Evolutionary conservation across 1,284 basidiomycete genomes (phyloP), one percentile per base, ranked within the genome.

Genomic region (Ganoderma sinense): DNA sequence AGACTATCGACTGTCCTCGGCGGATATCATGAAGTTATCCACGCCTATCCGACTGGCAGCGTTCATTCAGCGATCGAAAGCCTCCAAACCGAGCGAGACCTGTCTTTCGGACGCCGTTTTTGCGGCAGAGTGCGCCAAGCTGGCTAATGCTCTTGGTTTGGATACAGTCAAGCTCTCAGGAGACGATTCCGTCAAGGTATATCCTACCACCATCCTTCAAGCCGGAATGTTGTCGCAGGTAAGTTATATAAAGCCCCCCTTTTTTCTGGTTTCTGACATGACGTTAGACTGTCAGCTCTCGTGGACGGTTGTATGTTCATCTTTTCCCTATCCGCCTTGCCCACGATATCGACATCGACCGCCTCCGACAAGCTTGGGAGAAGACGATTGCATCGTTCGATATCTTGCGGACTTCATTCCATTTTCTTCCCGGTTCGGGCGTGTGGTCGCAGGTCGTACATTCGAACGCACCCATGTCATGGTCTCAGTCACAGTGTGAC

Each of bases 181-280:
- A 14, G 74, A 75, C 10, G 86, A 87, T 65, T 66, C 78, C 33
- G 78, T 84, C 16, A 69, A 75, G 16, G 65, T 85, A 29, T 83
- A 78, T 68, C 83, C 85, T 20, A 82, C 83, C 14, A 87, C 85
- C 4, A 79, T 79, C 14, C 77, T 87, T 18, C 86, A 87, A 75
- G 79, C 84, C 20, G 86, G 86, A 7, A 86, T 87, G 85, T 75
- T 87, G 51, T 85, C 86, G 5, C 86, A 87, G 79, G 86, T 86
- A 71, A 41, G 77, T 72, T 26, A 36, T 41, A 23, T 43, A 33
- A 16, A 69, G 56, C 20, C 29, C 20, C 14, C 41, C 29, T 13
- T 23, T 7, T 40, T 29, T 7, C 6, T 61, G 7, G 39, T 55
- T 59, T n/a, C 53, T 36, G 1, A 61, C 64, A 69, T 14, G 23